phyloP scores from a whole-genome alignment of 176 grass and related monocot genomes.

The Zizania latifolia region DNA sequence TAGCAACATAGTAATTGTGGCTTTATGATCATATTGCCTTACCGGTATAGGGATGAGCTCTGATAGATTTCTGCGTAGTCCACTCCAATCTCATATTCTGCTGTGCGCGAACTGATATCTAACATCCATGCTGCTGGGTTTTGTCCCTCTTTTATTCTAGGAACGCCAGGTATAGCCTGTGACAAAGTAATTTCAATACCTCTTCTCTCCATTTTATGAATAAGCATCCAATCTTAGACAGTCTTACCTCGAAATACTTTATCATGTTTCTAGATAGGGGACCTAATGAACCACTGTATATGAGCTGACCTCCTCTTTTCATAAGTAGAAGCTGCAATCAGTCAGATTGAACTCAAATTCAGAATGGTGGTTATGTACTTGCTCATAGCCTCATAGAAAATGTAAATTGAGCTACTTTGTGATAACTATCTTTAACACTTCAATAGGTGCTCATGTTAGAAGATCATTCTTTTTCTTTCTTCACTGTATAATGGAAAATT shows the following conservation, averaged over 20 bases:
- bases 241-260: constrained; percentile 89
- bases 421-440: neutral
- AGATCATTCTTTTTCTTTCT: neutral
- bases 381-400: neutral
- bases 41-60: constrained; percentile 70
- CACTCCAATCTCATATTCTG: constrained; percentile 63
- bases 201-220: neutral
- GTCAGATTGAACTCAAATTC: constrained; percentile 21
- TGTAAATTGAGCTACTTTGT: neutral
- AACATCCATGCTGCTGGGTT: constrained; percentile 87
- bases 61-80: constrained; percentile 67
- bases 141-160: constrained; percentile 64
- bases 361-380: neutral
- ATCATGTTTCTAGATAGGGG: constrained; percentile 70
- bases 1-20: neutral
- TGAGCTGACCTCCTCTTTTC: constrained; percentile 86
- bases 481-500: neutral
- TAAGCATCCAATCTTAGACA: neutral
- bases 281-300: constrained; percentile 76
- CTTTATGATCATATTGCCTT: constrained; percentile 21
- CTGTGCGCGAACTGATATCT: constrained; percentile 63
- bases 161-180: constrained; percentile 81
- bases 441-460: neutral
- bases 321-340: constrained; percentile 73
- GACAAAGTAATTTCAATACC: constrained; percentile 19